These are phyloP conservation scores for Pythium rishiriense DNA, from an alignment of 352 stramenopile genomes.

Conservation along the genomic window DNA sequence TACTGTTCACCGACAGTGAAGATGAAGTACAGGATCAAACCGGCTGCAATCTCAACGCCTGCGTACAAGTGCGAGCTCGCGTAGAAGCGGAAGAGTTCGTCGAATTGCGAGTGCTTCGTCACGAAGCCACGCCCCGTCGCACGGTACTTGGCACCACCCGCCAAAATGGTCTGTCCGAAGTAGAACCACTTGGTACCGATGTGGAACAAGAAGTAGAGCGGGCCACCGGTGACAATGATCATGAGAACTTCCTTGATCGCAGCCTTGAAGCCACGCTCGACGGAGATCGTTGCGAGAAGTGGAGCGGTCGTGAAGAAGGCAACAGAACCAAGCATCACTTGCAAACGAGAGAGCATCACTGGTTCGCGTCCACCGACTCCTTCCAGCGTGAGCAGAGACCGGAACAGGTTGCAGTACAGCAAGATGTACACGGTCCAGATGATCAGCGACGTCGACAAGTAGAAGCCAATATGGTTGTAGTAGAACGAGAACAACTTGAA, in stretches of 20 bases:
- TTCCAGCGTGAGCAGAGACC: slow-evolving; percentile 93
- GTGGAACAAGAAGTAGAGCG: slow-evolving; percentile 99
- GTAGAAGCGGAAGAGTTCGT: slow-evolving; percentile 99
- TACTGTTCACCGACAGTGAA: slow-evolving; percentile 96
- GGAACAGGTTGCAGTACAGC: slow-evolving; percentile 95
- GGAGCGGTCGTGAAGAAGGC: slow-evolving; percentile 97
- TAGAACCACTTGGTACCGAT: slow-evolving; percentile 99
- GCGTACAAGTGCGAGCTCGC: slow-evolving; percentile 97
- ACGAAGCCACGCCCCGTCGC: slow-evolving; percentile 98
- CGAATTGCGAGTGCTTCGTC: slow-evolving; percentile 97
- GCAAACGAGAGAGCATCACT: slow-evolving; percentile 93
- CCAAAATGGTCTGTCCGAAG: slow-evolving; percentile 98
- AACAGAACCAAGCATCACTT: slow-evolving; percentile 96
- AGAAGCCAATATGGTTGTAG: slow-evolving; percentile 99
- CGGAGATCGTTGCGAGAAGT: slow-evolving; percentile 96
- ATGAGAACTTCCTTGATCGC: slow-evolving; percentile 93
- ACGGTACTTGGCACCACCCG: slow-evolving; percentile 97
- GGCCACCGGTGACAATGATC: slow-evolving; percentile 96
- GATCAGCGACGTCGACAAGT: slow-evolving; percentile 97
- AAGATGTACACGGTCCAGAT: slow-evolving; percentile 98
- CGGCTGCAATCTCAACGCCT: slow-evolving; percentile 90
- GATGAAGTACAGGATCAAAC: slow-evolving; percentile 93
- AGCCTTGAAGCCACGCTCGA: slow-evolving; percentile 97
- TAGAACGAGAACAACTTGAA: slow-evolving; percentile 99
- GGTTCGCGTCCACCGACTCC: slow-evolving; percentile 90